Evolutionary conservation across 1,284 basidiomycete species (phyloP), one percentile per base, ranked within the genome.

Genomic region (Fomitopsis betulina): DNA sequence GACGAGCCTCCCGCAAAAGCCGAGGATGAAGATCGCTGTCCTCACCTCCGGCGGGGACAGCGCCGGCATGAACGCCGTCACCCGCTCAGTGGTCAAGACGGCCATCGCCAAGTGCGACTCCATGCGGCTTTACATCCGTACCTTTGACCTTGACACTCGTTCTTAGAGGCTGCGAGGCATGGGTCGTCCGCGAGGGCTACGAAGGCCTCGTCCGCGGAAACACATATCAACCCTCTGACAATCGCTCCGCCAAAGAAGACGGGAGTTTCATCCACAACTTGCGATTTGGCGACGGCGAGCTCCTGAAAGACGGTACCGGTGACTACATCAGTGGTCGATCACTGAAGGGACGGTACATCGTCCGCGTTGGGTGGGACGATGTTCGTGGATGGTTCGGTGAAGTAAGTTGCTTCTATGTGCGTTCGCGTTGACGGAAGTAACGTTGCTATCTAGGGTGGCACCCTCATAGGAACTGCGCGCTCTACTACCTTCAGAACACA

Each of bases 311-410:
- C 68, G 96, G 96, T 6, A 95, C 94, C 13, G 90, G 91, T 30
- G 96, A 98, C 67, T 80, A 79, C 63, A 73, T 79, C 10, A 76
- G 79, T 37, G 88, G 86, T 10, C 80, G 86, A 59, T 86, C 86
- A 7, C 81, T 98, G 64, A 94, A 91, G 68, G 95, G 95, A 1
- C 81, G 91, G 53, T 96, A 98, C 76, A 98, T 99, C 68, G 90
- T 99, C 49, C 82, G 94, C 60, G 96, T 98, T 3, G 97, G 96
- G 5, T 99, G 96, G 92, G 97, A 99, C 70, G 97, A 99, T 75
- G 96, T 98, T 25, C 81, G 94, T 35, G 93, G 94, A 5, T 99
- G 96, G 94, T 89, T 96, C 68, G 85, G 89, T 45, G 86, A 96
- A 80, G 91, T 88, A 62, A 62, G 81, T 72, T 35, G 38, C 12